Base-by-base conservation (phyloP, 2,329 filamentous ascomycete species). In the Periglandula ipomoeae region DNA sequence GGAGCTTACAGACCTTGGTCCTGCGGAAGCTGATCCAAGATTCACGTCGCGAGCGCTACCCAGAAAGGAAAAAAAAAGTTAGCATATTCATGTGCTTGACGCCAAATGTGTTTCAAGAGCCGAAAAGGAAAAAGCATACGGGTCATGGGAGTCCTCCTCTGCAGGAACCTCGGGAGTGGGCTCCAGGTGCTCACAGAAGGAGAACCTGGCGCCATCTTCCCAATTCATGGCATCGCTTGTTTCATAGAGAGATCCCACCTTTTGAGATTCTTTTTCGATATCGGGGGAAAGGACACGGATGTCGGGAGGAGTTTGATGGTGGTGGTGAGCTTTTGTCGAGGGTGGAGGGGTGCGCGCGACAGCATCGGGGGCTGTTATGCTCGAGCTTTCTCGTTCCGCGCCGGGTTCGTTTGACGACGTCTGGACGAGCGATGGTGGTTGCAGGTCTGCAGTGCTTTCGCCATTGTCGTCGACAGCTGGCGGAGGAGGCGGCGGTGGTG, bases 211-310 rank as follows among this genome's bases (percentile, higher is more conserved):
- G 53, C 74, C 73, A 60, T 76, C 72, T 64, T 77, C 73, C 71
- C 72, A 76, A 55, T 66, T 67, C 65, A 74, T 64, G 65, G 63
- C 65, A 61, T 76, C 75, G 67, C 71, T 72, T 60, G 71, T 70
- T 69, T 75, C 72, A 72, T 81, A 81, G 68, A 81, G 77, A 67
- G 76, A 81, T 73, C 78, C 79, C 74, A 81, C 78, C 73, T 81
- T 80, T 76, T 77, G 75, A 69, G 78, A 81, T 69, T 81, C 78
- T 68, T 74, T 75, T 70, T 81, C 76, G 59, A 74, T 65, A 57
- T 79, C 76, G 62, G 69, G 67, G 57, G 75, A 69, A 62, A 79
- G 67, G 59, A 79, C 64, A 56, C 70, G 71, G 57, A 78, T 75
- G 62, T 70, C 72, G 54, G 75, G 74, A 48, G 66, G 55, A 27